These are phyloP conservation scores for Diaporthe eres DNA, from an alignment of 2,329 filamentous ascomycete species.

Conservation along the genomic window DNA sequence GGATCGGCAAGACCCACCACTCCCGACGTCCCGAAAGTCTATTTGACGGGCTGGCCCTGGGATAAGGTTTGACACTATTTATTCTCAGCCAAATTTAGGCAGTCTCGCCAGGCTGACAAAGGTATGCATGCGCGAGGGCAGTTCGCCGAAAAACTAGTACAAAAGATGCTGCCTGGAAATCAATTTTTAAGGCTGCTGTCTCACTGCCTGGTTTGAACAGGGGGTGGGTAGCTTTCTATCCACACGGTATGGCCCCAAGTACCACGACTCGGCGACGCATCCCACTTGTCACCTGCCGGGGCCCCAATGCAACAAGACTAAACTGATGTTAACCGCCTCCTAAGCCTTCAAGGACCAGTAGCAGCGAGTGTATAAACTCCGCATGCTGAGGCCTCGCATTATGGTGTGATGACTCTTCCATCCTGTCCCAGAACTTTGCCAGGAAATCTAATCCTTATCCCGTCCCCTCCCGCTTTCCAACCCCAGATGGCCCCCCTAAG, in stretches of 20 bases:
- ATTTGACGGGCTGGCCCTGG: neutral
- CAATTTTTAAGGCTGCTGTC: neutral
- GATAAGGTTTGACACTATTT: slow-evolving; percentile 4
- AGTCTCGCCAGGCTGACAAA: neutral
- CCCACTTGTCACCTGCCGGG: neutral
- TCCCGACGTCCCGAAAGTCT: slow-evolving; percentile 14
- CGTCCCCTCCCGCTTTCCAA: neutral
- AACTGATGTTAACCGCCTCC: too few species aligned
- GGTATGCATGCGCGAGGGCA: neutral
- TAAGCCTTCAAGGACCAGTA: neutral
- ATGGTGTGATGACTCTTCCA: neutral
- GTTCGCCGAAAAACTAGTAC: too few species aligned
- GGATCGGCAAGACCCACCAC: slow-evolving; percentile 13
- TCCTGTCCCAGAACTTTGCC: neutral
- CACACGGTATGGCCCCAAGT: neutral
- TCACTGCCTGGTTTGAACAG: neutral
- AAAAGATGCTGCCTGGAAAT: too few species aligned
- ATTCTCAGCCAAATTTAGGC: neutral
- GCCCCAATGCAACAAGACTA: too few species aligned
- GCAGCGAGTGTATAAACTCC: neutral
- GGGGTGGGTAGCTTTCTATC: neutral
- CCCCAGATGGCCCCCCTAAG: neutral
- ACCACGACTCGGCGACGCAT: neutral
- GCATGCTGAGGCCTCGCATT: neutral
- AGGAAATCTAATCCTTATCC: neutral